Conservation (phyloP, 1,284 basidiomycete species). For the Tylopilus sp. region DNA sequence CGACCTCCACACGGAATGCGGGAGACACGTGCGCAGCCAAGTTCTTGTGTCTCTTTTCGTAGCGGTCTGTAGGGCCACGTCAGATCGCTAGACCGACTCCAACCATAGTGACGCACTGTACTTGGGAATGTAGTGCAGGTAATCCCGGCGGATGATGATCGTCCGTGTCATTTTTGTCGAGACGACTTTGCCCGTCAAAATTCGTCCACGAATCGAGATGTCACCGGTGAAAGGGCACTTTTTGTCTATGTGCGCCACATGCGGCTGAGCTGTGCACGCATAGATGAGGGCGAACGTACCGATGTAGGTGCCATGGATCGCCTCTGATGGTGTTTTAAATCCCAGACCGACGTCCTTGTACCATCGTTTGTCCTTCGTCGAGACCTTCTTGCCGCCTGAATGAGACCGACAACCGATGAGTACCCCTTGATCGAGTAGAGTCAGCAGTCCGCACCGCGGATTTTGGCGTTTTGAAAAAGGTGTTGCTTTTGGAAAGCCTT, state of each 20-base stretch:
- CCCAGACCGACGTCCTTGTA: slow-evolving; percentile 98
- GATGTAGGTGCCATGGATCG: slow-evolving; percentile 96
- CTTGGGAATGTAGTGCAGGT: slow-evolving; percentile 98
- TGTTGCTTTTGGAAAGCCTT: slow-evolving; percentile 97
- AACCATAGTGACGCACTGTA: slow-evolving; percentile 66
- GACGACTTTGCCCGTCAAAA: slow-evolving; percentile 95
- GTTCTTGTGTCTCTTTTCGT: slow-evolving; percentile 99
- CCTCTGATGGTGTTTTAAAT: slow-evolving; percentile 96
- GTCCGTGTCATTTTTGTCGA: slow-evolving; percentile 99
- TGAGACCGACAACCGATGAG: slow-evolving; percentile 18
- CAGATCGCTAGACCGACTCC: slow-evolving; percentile 4
- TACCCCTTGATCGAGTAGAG: not conserved
- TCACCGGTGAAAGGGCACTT: slow-evolving; percentile 98
- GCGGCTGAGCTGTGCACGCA: slow-evolving; percentile 2
- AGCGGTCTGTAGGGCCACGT: slow-evolving; percentile 64
- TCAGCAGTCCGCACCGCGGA: slow-evolving; percentile 63
- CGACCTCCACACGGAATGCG: slow-evolving; percentile 94
- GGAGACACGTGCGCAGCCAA: slow-evolving; percentile 96
- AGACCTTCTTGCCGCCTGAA: slow-evolving; percentile 82
- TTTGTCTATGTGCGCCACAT: slow-evolving; percentile 69
- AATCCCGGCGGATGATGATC: slow-evolving; percentile 97
- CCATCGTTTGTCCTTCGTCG: slow-evolving; percentile 97
- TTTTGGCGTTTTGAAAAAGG: slow-evolving; percentile 98
- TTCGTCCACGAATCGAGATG: slow-evolving; percentile 98
- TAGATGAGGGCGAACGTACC: slow-evolving; percentile 52